These are phyloP conservation scores for Auricularia sp. DNA, from an alignment of 768 basidiomycete genomes.

Conservation along the genomic window DNA sequence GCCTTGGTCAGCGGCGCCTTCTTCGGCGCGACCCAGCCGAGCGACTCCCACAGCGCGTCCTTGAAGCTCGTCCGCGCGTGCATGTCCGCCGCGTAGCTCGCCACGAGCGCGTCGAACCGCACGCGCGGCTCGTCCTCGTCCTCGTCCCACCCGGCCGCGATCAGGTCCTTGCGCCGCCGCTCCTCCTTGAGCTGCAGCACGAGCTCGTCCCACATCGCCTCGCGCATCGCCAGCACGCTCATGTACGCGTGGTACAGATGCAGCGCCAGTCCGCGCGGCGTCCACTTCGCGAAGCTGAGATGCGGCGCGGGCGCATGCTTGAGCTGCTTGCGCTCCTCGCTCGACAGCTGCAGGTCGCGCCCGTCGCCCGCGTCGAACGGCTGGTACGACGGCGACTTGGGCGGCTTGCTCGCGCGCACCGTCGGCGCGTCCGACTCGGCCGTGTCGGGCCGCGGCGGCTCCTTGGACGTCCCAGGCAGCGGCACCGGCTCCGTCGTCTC, in stretches of 20 bases:
- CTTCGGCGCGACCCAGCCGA: neutral
- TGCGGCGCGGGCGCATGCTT: neutral
- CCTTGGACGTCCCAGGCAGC: no score
- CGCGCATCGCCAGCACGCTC: constrained; percentile 53
- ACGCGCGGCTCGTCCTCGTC: neutral
- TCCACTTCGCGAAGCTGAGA: constrained; percentile 23
- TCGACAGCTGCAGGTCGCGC: neutral
- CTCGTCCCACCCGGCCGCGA: neutral
- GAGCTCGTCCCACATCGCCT: constrained; percentile 71
- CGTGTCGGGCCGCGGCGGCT: no score
- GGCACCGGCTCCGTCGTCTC: no score
- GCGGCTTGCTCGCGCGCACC: no score
- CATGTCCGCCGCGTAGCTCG: constrained; percentile 2
- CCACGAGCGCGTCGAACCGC: neutral
- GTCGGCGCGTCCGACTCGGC: no score
- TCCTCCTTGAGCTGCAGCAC: constrained; percentile 36
- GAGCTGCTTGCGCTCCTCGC: neutral
- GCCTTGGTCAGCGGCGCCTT: constrained; percentile 2
- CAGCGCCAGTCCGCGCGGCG: constrained; percentile 57
- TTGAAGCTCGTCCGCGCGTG: neutral
- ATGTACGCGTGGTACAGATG: constrained; percentile 59
- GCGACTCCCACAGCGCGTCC: neutral
- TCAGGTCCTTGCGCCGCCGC: neutral
- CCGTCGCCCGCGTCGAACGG: neutral
- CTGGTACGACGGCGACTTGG: neutral